Evolutionary conservation across 768 basidiomycete species (phyloP).

Genomic region (Tricholoma terreum): DNA sequence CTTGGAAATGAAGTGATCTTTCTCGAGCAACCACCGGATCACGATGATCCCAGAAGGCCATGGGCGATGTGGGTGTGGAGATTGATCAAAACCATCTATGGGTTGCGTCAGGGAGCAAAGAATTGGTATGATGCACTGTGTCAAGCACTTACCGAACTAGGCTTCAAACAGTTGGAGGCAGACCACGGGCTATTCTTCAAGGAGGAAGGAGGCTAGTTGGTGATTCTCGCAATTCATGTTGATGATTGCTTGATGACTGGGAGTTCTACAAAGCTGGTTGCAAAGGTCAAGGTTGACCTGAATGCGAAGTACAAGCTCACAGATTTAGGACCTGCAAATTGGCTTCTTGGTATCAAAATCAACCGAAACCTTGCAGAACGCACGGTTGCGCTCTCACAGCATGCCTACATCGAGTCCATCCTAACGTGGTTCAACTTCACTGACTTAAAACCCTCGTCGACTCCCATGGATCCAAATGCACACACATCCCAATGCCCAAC

Average conservation of each 20-base stretch:
- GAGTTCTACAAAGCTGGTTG: not conserved
- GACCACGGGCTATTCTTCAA: constrained; percentile 24
- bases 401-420: constrained; percentile 28
- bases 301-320: not conserved
- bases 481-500: constrained; percentile 14
- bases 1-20: constrained; percentile 25
- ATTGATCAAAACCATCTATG: constrained; percentile 26
- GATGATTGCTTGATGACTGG: constrained; percentile 2
- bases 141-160: constrained; percentile 17
- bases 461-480: constrained; percentile 24
- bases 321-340: constrained; percentile 8
- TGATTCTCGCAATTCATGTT: not conserved
- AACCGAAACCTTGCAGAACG: constrained; percentile 7
- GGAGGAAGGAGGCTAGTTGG: not conserved
- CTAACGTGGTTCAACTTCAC: constrained; percentile 21
- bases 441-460: constrained; percentile 21
- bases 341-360: constrained; percentile 17
- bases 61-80: constrained; percentile 4
- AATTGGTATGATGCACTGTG: constrained; percentile 27
- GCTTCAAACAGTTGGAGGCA: constrained; percentile 13
- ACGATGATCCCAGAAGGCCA: not conserved
- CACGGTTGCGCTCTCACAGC: constrained; percentile 26
- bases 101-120: constrained; percentile 28
- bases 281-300: not conserved
- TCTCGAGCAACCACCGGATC: constrained; percentile 17